Base-by-base conservation (phyloP, 768 basidiomycete genomes). In the Rhodotorula babjevae region DNA sequence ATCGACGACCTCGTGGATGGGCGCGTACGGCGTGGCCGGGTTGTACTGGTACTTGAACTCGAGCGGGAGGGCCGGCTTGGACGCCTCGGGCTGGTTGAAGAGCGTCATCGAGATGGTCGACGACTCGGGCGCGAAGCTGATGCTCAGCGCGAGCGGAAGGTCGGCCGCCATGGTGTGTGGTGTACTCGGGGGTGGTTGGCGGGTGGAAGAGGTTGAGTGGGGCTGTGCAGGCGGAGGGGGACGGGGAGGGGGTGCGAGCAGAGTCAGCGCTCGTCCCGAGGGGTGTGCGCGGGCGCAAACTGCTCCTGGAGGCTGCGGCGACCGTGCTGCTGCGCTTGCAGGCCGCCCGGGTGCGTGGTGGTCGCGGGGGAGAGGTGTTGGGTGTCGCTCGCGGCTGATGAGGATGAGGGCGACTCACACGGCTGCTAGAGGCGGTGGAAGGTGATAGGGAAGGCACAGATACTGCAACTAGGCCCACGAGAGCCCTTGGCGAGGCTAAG, bases 1-100 rank as follows among this genome's bases (percentile, higher is more conserved):
- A 16, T 86, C 84, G 10, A 87, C 86, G 68, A 95, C 82, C 80
- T 98, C 96, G 79, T 95, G 94, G 76, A 99, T 77, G 33, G 96
- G 93, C 4, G 90, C 89, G 73, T 85, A 96, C 55, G 92, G 92
- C 82, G 88, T 88, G 14, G 90, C 87, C 12, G 94, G 93, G 77
- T 89, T 87, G 82, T 97, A 98, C 69, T 84, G 81, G 85, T 93
- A 98, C 75, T 88, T 85, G 77, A 99, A 86, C 57, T 82, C 79
- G 40, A 99, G 87, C 31, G 94, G 91, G 42, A 98, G 87, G 7
- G 90, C 86, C 10, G 70, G 61, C 36, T 65, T 59, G 42, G 46
- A 33, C 29, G 25, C 15, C 23, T 72, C 71, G 61, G 74, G 74
- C 61, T 70, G 71, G 74, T 76, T 72, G 74, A 61, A 76, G 42